phyloP scores from a whole-genome alignment of 164 flowering plant genomes.

The Aristolochia contorta region DNA sequence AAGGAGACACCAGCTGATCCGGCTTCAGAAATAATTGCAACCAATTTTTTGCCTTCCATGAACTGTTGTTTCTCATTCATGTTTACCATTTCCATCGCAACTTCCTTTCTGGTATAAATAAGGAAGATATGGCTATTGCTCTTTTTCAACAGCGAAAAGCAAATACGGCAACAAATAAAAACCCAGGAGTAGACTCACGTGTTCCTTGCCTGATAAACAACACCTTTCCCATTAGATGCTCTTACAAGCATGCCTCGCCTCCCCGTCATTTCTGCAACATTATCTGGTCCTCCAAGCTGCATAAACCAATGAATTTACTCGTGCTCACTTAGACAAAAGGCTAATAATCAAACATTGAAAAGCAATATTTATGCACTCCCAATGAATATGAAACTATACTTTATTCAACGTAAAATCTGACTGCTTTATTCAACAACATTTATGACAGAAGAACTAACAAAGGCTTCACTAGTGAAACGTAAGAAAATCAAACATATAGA shows the following conservation, averaged over 20 bases:
- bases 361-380: background rate
- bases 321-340: background rate
- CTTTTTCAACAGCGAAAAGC: background rate
- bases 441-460: too few relatives aligned
- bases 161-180: background rate
- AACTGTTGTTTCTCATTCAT: conserved; percentile 95
- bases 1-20: conserved; percentile 99
- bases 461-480: too few relatives aligned
- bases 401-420: background rate
- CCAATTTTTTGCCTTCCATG: conserved; percentile 88
- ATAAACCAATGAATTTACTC: background rate
- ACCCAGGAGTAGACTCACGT: conserved; percentile 52
- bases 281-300: conserved; percentile 98
- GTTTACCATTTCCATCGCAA: conserved; percentile 97
- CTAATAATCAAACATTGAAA: background rate
- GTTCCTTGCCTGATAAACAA: conserved; percentile 87
- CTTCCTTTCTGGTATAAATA: conserved; percentile 56
- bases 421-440: too few relatives aligned
- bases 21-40: conserved; percentile 97
- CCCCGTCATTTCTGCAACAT: conserved; percentile 97
- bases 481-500: too few relatives aligned
- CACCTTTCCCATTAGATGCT: conserved; percentile 86
- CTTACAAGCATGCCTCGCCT: conserved; percentile 97
- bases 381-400: background rate
- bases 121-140: too few relatives aligned